A percentile compares a stretch with the other conserved stretches of the same genome.
Evolutionary conservation across 306 rosid genomes (phyloP).

Genomic region (Begonia peltatifolia): DNA sequence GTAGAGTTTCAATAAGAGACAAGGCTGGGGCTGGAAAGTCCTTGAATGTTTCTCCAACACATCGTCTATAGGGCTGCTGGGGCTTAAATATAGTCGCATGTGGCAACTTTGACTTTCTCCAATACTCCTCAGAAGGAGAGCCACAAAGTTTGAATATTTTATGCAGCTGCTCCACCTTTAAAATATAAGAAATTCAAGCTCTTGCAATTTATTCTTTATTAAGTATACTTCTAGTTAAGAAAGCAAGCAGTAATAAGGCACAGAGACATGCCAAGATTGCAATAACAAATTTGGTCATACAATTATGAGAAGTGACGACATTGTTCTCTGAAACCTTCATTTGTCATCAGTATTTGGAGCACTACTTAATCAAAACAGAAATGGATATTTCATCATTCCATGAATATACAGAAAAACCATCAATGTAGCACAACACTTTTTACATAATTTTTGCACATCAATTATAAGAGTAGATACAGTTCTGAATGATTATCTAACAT

Average conservation of each 20-base stretch:
- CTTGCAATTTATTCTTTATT: conserved; percentile 4
- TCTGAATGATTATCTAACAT: no score
- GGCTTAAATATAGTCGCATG: conserved; percentile 95
- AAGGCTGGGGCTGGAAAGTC: conserved; percentile 77
- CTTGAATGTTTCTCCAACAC: conserved; percentile 74
- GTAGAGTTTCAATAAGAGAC: conserved; percentile 56
- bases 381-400: no score
- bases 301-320: no score
- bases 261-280: neutral
- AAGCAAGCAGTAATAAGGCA: conserved; percentile 3
- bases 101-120: conserved; percentile 92
- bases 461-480: no score
- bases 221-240: conserved; percentile 9
- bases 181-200: conserved; percentile 11
- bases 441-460: no score
- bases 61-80: conserved; percentile 78
- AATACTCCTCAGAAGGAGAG: conserved; percentile 84
- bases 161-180: conserved; percentile 87
- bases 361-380: no score
- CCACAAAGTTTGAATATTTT: conserved; percentile 92
- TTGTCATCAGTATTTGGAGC: no score
- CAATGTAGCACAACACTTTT: no score
- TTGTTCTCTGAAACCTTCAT: no score
- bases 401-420: no score
- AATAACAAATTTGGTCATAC: no score